phyloP scores from a whole-genome alignment of 2,329 filamentous ascomycete genomes.

The Cladosporium sp. region DNA sequence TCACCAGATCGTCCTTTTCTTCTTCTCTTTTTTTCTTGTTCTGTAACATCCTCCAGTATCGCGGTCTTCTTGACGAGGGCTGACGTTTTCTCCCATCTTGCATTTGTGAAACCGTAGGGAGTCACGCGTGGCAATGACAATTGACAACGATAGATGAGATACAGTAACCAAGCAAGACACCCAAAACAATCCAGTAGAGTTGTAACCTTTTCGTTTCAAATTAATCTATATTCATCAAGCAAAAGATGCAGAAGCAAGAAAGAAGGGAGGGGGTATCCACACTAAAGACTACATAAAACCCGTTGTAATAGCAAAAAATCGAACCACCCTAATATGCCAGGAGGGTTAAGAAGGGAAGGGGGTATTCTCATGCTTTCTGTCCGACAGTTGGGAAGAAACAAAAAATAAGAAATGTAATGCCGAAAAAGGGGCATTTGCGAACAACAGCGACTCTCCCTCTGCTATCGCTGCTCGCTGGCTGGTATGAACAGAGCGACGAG shows the following conservation, averaged over 20 bases:
- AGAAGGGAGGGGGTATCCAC: constrained; percentile 12
- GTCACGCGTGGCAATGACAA: no score
- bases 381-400: background rate
- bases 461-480: background rate
- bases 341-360: background rate
- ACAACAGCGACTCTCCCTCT: background rate
- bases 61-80: no score
- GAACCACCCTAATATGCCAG: background rate
- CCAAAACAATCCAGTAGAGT: background rate
- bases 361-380: constrained; percentile 13
- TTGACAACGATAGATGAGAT: background rate
- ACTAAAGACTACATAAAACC: constrained; percentile 1
- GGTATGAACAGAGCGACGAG: background rate
- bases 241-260: background rate
- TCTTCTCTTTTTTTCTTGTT: no score
- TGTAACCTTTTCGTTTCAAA: background rate
- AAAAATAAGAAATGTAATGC: background rate
- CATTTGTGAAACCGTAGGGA: no score
- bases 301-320: background rate
- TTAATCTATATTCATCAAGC: constrained; percentile 2
- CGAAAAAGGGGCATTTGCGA: background rate
- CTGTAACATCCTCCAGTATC: no score
- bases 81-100: background rate
- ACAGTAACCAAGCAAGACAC: background rate
- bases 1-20: background rate